Evolutionary conservation across 306 rosid species (phyloP).

Genomic region (Quercus ilex): DNA sequence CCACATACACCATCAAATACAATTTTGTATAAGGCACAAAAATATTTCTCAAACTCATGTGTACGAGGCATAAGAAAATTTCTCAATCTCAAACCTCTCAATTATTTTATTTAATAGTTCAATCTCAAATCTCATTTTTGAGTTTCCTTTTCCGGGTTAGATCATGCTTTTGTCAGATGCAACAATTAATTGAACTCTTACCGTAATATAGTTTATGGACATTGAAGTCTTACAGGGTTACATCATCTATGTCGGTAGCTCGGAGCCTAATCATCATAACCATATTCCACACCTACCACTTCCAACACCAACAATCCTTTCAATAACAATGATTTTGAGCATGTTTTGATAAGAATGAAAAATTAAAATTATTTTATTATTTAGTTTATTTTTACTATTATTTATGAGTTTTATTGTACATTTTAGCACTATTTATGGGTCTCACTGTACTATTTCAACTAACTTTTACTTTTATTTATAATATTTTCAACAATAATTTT

Average conservation of each 20-base stretch:
- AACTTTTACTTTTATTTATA: no score
- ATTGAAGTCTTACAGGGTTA: background rate
- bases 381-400: no score
- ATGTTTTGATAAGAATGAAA: no score
- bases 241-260: background rate
- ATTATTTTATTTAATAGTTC: no score
- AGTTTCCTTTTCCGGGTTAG: no score
- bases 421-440: rapidly evolving
- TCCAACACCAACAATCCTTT: background rate
- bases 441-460: rapidly evolving
- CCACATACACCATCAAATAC: no score
- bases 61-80: no score
- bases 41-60: no score
- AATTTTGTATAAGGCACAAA: no score
- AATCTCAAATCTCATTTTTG: background rate
- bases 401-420: rapidly evolving
- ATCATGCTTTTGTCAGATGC: no score
- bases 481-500: rapidly evolving
- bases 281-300: background rate
- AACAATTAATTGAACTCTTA: background rate
- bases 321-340: background rate
- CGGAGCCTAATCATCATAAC: background rate
- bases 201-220: background rate
- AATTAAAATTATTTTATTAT: no score
- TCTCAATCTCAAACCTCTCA: no score